phyloP scores from a whole-genome alignment of 1,139 yeast genomes.

The Saccharomyces hybrid region DNA sequence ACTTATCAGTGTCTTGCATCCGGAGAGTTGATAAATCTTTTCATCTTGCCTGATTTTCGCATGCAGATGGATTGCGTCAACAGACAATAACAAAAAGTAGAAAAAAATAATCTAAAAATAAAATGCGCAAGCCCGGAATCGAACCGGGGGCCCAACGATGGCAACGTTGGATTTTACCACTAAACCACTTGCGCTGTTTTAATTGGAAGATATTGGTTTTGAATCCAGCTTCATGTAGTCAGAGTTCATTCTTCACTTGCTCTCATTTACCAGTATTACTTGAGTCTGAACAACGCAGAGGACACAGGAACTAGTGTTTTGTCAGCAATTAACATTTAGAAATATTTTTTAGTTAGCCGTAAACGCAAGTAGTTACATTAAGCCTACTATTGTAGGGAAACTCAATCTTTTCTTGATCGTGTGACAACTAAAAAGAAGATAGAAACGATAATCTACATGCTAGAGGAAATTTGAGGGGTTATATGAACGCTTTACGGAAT shows the following conservation, averaged over 20 bases:
- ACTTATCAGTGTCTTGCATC: neutral
- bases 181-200: neutral
- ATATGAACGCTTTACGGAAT: neutral
- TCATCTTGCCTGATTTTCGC: neutral
- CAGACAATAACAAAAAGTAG: neutral
- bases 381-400: neutral
- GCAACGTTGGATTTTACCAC: conserved; percentile 1
- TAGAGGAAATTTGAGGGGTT: neutral
- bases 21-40: neutral
- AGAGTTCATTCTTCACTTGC: neutral
- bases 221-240: neutral
- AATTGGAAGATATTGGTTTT: neutral
- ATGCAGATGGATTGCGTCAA: neutral
- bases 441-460: neutral
- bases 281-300: neutral
- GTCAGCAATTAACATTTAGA: neutral
- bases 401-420: neutral
- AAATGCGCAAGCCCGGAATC: conserved; percentile 1
- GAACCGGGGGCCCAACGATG: conserved; percentile 1
- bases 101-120: neutral
- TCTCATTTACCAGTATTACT: neutral
- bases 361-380: neutral
- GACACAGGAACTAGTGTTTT: neutral
- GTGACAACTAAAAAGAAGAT: neutral
- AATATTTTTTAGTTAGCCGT: neutral